Base-by-base conservation (phyloP, 805 yeast species). In the Candida bentonensis region DNA sequence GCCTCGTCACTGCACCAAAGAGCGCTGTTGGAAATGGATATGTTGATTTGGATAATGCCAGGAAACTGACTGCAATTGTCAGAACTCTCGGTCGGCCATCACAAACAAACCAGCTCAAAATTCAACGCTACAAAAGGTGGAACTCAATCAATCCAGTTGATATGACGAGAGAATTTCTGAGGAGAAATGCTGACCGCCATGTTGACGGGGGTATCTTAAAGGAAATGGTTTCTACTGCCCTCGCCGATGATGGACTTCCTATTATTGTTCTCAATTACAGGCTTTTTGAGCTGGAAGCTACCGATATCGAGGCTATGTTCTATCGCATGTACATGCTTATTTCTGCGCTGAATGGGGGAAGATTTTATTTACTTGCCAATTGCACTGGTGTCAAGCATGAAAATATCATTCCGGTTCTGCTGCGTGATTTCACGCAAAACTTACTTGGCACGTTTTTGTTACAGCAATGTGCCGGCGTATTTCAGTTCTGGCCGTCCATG, bases 121-220 rank as follows among this genome's bases (percentile, higher is more conserved):
- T 27, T n/a, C 45, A 43, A 36, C 41, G 33, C 21, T 46, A 21
- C 43, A 28, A 25, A 41, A 28, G 27, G n/a, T 44, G 4, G 39
- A 42, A 45, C 3, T 3, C 36, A 4, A 15, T 45, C 2, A 39
- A 26, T n/a, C 42, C 52, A 2, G 36, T 47, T 17, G 25, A 34
- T 1, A 74, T 72, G 46, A 65, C 79, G 22, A 77, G 74, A 52
- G 94, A 85, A 46, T 82, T 82, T 51, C 79, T 86, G 85, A 72
- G 76, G 22, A 78, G 76, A 45, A 72, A 77, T 61, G 67, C 85
- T 0, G 64, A 73, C 40, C 70, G 72, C 47, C 77, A 78, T 47
- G 60, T 82, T 9, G 76, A 73, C 43, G 85, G 76, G 49, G 75
- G 82, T 1, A 74, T 81, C 15, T 75, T 81, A 28, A 67, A 72